A percentile compares a stretch with the other conserved stretches of the same genome.
These are phyloP conservation scores for Penicillium aurantiogriseum DNA, from an alignment of 2,329 filamentous ascomycete species.

Conservation along the genomic window DNA sequence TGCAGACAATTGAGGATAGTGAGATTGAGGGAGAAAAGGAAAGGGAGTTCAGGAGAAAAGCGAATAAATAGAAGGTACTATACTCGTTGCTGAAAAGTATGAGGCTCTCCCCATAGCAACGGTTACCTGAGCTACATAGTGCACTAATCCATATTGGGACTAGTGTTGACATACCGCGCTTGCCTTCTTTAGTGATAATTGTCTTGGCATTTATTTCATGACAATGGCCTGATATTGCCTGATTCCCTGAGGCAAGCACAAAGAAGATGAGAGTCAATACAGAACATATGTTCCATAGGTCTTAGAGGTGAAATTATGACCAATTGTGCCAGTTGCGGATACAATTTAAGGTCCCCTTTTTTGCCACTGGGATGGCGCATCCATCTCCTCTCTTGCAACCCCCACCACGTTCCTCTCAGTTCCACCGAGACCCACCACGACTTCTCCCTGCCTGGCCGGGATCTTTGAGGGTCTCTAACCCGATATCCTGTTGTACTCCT, in stretches of 20 bases:
- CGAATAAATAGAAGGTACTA: conserved; percentile 38
- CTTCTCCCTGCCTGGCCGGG: conserved; percentile 24
- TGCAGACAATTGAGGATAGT: conserved; percentile 26
- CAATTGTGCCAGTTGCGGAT: not conserved
- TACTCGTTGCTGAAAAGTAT: conserved; percentile 25
- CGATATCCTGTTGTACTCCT: conserved; percentile 27
- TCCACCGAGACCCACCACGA: conserved; percentile 36
- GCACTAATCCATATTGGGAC: conserved; percentile 39
- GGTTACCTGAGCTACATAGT: conserved; percentile 34
- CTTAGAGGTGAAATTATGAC: not conserved
- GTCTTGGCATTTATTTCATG: conserved; percentile 16
- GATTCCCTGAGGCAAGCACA: not conserved
- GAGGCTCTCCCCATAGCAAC: conserved; percentile 42
- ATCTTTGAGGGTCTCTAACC: conserved; percentile 29
- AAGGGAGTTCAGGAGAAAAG: conserved; percentile 23
- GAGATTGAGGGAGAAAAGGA: conserved; percentile 19
- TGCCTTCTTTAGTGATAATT: conserved; percentile 51
- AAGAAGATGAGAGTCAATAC: not conserved
- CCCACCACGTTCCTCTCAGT: conserved; percentile 23
- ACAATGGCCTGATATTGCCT: not conserved
- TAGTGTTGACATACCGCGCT: conserved; percentile 43
- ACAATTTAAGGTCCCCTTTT: not conserved
- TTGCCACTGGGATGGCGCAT: conserved; percentile 31
- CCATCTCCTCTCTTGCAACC: conserved; percentile 23
- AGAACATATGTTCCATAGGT: not conserved